These are phyloP conservation scores for Cercophora samala DNA, from an alignment of 495 filamentous ascomycete genomes.

Conservation along the genomic window DNA sequence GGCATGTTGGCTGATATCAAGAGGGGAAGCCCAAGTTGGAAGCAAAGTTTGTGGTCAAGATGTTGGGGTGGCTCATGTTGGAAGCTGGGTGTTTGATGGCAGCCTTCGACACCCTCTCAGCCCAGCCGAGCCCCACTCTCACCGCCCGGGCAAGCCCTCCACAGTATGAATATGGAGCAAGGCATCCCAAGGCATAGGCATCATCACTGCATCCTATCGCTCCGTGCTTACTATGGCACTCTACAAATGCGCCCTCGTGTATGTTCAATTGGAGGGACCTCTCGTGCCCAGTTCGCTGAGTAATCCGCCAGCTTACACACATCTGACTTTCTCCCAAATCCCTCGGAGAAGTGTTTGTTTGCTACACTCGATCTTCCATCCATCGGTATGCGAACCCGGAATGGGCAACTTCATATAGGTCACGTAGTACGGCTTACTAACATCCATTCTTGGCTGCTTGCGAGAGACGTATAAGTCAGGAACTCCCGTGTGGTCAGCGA, in stretches of 20 bases:
- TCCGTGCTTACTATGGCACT: background rate
- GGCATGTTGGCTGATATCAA: background rate
- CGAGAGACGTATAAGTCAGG: background rate
- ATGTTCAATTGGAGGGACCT: no score
- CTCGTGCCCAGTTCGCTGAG: background rate
- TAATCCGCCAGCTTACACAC: background rate
- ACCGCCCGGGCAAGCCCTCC: background rate
- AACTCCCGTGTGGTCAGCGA: background rate
- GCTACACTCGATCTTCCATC: background rate
- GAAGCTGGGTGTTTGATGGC: no score
- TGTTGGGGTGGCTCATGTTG: no score
- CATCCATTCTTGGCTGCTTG: background rate
- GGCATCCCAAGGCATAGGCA: background rate
- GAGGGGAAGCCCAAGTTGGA: background rate
- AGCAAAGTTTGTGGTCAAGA: no score
- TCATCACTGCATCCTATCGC: no score
- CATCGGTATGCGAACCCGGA: background rate
- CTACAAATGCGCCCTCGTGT: no score
- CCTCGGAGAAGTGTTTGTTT: conserved; percentile 2
- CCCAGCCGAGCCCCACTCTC: background rate
- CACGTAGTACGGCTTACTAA: background rate
- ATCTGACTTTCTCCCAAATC: background rate
- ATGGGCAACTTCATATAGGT: background rate
- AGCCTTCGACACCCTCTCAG: no score
- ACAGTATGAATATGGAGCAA: background rate